Evolutionary conservation across 306 rosid species (phyloP), one percentile per base, ranked within the genome.

Genomic region (Medicago truncatula): DNA sequence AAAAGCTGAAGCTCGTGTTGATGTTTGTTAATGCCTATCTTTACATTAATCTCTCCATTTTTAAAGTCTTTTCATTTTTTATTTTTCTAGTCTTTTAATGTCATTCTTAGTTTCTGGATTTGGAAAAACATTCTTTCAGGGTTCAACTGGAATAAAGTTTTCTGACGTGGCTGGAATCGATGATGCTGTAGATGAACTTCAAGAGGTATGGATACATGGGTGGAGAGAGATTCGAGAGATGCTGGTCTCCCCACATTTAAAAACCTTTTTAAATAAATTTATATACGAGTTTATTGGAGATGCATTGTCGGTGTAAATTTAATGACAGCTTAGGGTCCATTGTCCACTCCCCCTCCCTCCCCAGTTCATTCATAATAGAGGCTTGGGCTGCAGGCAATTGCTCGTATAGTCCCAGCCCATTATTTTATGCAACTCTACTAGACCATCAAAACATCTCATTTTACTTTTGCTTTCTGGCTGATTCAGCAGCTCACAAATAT

Each of bases 1-100:
- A 58, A 95, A 95, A 88, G 96, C 99, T 53, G 97, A 95, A 88
- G 99, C 99, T 71, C 97, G 97, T 62, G 99, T 95, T 85, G 99
- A 95, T 78, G 99, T 95, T 93, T 83, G 88, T 79, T 61, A 61
- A 44, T 34, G 38, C 70, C 75, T 73, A 58, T 75, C 57, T 83
- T 80, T 74, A 34, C 25, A 58, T 75, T 76, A 39, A 69, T 78
- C 68, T 52, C 59, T 46, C 59, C 57, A 68, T 47, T 76, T 75
- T 67, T 44, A 58, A 65, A 20, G 56, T 59, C 75, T 57, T 56
- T 60, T 59, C 57, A 17, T 74, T 70, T 69, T 72, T 71, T 78
- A 62, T 71, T 71, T 83, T 54, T 31, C 20, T 47, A 16, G 73
- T 40, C 75, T 66, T 64, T 70, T n/a, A 44, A 7, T 59, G 65